phyloP scores from a whole-genome alignment of 257 asterid genomes.

The Parsonsia alboflavescens region DNA sequence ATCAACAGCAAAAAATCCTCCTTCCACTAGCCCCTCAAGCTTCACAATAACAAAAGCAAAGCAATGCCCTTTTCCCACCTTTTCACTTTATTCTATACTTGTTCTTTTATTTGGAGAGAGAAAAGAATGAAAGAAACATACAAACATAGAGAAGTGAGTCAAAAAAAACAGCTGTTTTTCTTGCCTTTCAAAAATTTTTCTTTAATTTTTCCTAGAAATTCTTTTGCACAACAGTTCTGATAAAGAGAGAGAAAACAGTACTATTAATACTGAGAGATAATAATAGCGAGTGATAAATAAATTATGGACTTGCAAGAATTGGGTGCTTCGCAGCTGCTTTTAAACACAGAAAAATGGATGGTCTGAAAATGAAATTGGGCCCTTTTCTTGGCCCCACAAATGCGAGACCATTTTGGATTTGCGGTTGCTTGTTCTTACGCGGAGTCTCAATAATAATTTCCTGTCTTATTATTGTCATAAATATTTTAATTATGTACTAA shows the following conservation, averaged over 20 bases:
- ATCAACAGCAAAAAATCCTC: constrained; percentile 13
- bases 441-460: not conserved
- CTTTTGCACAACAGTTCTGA: not conserved
- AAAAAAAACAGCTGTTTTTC: constrained; percentile 23
- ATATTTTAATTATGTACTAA: too few species aligned
- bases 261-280: not conserved
- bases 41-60: constrained; percentile 3
- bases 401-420: constrained; percentile 22
- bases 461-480: too few species aligned
- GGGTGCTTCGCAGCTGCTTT: constrained; percentile 48
- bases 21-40: constrained; percentile 1
- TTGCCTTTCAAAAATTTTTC: not conserved
- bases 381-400: constrained; percentile 21
- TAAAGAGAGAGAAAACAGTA: not conserved
- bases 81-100: constrained; percentile 39
- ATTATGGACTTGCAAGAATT: constrained; percentile 9
- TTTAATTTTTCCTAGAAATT: not conserved
- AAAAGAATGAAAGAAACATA: not conserved
- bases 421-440: not conserved
- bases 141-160: constrained; percentile 11
- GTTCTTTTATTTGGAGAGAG: constrained; percentile 7
- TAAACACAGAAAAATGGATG: constrained; percentile 29
- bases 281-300: constrained; percentile 1
- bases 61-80: constrained; percentile 17
- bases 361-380: constrained; percentile 33